Base-by-base conservation (phyloP, 306 rosid genomes). In the Inga laurina region DNA sequence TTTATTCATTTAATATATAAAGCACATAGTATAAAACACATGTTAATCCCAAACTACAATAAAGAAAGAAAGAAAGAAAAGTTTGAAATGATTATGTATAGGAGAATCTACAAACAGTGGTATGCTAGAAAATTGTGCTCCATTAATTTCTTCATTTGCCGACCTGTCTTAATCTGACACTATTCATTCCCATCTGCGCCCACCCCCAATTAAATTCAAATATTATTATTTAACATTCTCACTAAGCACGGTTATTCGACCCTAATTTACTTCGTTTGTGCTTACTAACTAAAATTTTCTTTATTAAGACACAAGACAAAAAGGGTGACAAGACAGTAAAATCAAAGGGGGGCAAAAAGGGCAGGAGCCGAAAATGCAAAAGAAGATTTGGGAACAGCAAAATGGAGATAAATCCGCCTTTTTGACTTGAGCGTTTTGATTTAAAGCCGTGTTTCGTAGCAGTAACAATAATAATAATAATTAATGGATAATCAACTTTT, bases 21-120 rank as follows among this genome's bases (percentile, higher is more conserved):
- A 49, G 54, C 54, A 49, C 19, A 49, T 49, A 39, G 8, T 49
- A 49, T 49, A 49, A 49, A 14, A 10, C 54, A 14, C 54, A 49
- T 16, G 3, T 6, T 16, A 52, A 18, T 48, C 22, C 59, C 59
- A 52, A 16, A 51, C 16, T 52, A 52, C 59, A 52, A 52, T 52
- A 52, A 52, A 52, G 59, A 52, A 22, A 59, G 32, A 10, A 21
- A 69, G 24, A 70, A 69, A 70, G n/a, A 37, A 70, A 70, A 70
- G 83, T 54, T 49, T 65, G 83, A 79, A 67, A 79, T 79, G 84
- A 86, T 85, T 69, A 59, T 46, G 59, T 72, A 24, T 45, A 7
- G 10, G 83, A 84, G 90, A 86, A 88, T 90, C 87, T 82, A n/a
- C 21, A 41, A 15, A 88, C 88, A 75, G 91, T 70, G 75, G 8